Base-by-base conservation (phyloP, 192 early-diverging fungal species). In the Dimargaris cristalligena region DNA sequence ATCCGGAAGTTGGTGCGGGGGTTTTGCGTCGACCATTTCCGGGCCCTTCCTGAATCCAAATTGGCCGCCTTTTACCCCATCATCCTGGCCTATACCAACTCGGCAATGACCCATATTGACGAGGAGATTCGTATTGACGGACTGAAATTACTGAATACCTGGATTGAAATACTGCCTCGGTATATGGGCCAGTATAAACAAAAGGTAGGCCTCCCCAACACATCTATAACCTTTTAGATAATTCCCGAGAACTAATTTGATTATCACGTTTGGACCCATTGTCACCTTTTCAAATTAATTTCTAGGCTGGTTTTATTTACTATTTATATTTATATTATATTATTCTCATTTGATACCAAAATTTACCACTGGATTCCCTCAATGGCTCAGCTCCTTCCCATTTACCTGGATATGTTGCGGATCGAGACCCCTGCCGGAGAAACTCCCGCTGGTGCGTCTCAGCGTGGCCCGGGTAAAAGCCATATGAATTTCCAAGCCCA, bases 61-160 rank as follows among this genome's bases (percentile, higher is more conserved):
- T 51, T 91, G 25, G 74, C 78, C 51, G 87, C 91, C 26, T 94
- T 94, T 67, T 62, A 88, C 54, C 74, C 88, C 3, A 66, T 90
- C 31, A 71, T 88, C 28, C 75, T 88, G 48, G 81, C 86, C 2
- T 90, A 84, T 58, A 84, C 81, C 3, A 89, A 85, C 67, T 87
- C 89, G 16, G 88, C 81, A 22, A 88, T 91, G 80, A 90, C 89
- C 6, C 89, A 91, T 66, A 91, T 94, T 31, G 70, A 80, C 52
- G 89, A 91, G 56, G 88, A 89, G 63, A 79, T 94, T 57, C 71
- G 89, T n/a, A 65, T 78, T 13, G 89, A 90, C 64, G 86, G 86
- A 0, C 72, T 90, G 30, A 76, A 78, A 64, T 81, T 89, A 58
- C 75, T 94, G 68, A 80, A 87, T 62, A 52, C 84, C 26, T 87